Conservation (phyloP, 345 rosid genomes). For the Mercurialis annua region DNA sequence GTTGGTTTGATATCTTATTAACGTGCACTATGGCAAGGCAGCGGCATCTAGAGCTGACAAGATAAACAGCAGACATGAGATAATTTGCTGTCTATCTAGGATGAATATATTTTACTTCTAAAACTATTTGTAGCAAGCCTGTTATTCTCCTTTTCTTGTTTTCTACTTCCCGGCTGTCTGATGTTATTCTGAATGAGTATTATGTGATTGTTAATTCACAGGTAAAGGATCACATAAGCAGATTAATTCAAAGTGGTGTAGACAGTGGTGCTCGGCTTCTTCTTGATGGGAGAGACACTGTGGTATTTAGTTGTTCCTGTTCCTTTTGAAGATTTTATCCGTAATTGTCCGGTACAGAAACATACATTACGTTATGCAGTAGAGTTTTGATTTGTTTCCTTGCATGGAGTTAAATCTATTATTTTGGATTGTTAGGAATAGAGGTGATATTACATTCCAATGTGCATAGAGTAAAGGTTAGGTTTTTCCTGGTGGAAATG, state of each 20-base stretch:
- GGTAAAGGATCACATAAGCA: constrained; percentile 84
- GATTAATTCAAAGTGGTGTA: constrained; percentile 76
- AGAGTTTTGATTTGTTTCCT: neutral
- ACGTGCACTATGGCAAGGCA: constrained; percentile 3
- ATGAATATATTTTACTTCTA: neutral
- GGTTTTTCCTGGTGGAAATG: neutral
- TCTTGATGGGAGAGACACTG: constrained; percentile 82
- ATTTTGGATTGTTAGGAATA: neutral
- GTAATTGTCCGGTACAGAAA: neutral
- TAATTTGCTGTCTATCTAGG: neutral
- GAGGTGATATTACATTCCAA: neutral
- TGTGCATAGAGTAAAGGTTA: too few relatives aligned
- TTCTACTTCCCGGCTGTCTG: neutral
- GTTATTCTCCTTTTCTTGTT: neutral
- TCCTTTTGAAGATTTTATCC: neutral
- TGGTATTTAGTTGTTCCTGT: constrained; percentile 38
- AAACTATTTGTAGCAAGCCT: neutral
- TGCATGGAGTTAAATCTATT: neutral
- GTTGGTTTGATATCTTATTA: neutral
- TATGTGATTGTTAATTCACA: constrained; percentile 25
- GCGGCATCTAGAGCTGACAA: constrained; percentile 4
- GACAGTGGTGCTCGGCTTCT: constrained; percentile 76
- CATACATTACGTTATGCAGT: too few relatives aligned
- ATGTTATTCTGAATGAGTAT: neutral
- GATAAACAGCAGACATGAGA: neutral